Percentiles rank a stretch among this genome's conserved stretches.
phyloP scores from a whole-genome alignment of 495 filamentous ascomycete genomes.

The Annulohypoxylon bovei region DNA sequence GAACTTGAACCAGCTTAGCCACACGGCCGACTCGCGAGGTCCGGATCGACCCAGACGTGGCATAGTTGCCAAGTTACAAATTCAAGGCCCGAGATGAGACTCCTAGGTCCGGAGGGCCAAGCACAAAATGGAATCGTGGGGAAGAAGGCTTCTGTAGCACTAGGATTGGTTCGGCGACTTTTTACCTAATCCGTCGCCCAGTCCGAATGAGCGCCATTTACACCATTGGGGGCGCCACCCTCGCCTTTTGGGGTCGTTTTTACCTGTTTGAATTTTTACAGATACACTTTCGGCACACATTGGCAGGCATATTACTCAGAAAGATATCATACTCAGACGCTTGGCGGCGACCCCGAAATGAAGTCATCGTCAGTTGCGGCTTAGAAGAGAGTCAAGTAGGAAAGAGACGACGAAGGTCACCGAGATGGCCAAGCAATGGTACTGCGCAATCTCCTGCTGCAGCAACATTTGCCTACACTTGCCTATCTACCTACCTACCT shows the following conservation, averaged over 20 bases:
- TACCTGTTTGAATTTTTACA: neutral
- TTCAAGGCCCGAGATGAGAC: conserved; percentile 13
- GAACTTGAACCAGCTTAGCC: conserved; percentile 18
- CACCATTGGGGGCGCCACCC: conserved; percentile 3
- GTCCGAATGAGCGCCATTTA: neutral
- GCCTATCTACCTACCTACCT: too few relatives aligned
- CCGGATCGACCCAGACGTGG: conserved; percentile 13
- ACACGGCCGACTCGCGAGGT: conserved; percentile 26
- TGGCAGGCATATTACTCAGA: neutral
- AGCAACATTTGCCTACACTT: neutral
- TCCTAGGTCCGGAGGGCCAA: neutral
- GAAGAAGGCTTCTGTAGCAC: conserved; percentile 5
- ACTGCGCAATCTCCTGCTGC: conserved; percentile 30
- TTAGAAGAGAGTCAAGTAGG: conserved; percentile 1
- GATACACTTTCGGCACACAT: neutral
- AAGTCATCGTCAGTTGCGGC: conserved; percentile 1
- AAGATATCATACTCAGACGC: neutral
- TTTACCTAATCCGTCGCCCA: neutral
- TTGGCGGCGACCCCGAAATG: conserved; percentile 19
- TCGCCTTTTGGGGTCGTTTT: neutral
- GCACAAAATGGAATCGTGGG: neutral
- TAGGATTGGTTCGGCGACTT: neutral
- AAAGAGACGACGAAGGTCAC: neutral
- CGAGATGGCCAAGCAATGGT: neutral
- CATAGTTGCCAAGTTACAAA: neutral